Conservation (phyloP, 495 filamentous ascomycete species). For the Hyaloscypha hepaticicola region DNA sequence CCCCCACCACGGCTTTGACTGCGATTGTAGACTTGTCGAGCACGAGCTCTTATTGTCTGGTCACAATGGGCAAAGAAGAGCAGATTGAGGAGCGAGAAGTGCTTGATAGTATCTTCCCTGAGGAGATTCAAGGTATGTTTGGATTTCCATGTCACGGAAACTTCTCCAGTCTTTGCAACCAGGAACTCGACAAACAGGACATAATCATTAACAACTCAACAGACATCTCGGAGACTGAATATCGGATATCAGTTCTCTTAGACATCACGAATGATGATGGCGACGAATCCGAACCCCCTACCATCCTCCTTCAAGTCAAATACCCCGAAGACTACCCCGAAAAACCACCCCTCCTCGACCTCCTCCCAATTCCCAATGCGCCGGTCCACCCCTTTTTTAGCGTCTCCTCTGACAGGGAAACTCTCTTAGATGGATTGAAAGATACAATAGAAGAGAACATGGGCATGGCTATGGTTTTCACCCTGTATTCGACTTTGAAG, state of each 20-base stretch:
- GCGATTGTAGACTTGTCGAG: neutral
- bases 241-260: constrained; percentile 76
- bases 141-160: neutral
- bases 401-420: constrained; percentile 61
- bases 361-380: constrained; percentile 68
- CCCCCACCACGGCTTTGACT: neutral
- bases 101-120: constrained; percentile 95
- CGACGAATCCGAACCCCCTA: constrained; percentile 56
- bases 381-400: constrained; percentile 60
- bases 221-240: constrained; percentile 88
- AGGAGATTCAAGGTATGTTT: constrained; percentile 82
- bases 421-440: constrained; percentile 65
- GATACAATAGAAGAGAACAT: constrained; percentile 81
- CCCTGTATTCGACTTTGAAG: constrained; percentile 80
- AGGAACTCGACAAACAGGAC: neutral
- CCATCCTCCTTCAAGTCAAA: constrained; percentile 74
- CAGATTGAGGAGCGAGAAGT: constrained; percentile 96
- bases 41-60: neutral
- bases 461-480: constrained; percentile 98
- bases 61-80: constrained; percentile 86
- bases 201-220: constrained; percentile 8
- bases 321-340: constrained; percentile 90
- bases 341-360: constrained; percentile 73
- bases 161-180: neutral
- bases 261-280: constrained; percentile 61